A percentile compares a stretch with the other conserved stretches of the same genome.
Evolutionary conservation across 2,329 filamentous ascomycete species (phyloP).

Genomic region (Alternaria ventricosa): DNA sequence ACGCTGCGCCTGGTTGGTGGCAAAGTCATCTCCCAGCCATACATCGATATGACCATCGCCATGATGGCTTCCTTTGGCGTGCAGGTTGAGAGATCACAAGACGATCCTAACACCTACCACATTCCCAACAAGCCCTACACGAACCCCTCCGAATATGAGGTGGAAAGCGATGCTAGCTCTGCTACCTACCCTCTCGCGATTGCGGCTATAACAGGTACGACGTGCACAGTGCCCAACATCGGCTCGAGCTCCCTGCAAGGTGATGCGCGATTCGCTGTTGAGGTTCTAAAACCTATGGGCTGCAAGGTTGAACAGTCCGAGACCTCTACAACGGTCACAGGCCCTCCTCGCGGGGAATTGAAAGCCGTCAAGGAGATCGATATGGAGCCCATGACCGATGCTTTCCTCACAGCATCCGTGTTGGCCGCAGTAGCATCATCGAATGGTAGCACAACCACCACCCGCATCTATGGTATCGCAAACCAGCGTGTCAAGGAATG

Average conservation of each 20-base stretch:
- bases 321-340: conserved; percentile 89
- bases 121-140: conserved; percentile 84
- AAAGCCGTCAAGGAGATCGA: conserved; percentile 82
- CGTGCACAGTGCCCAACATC: conserved; percentile 95
- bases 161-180: conserved; percentile 97
- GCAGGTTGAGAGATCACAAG: conserved; percentile 74
- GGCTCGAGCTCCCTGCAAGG: conserved; percentile 91
- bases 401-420: conserved; percentile 93
- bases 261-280: conserved; percentile 90
- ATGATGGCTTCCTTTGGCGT: conserved; percentile 98
- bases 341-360: conserved; percentile 76
- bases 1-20: conserved; percentile 91
- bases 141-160: conserved; percentile 84
- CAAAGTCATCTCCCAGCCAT: conserved; percentile 94
- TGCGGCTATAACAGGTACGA: conserved; percentile 93
- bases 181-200: conserved; percentile 95
- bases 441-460: conserved; percentile 66
- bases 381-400: conserved; percentile 99
- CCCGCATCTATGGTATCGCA: conserved; percentile 89
- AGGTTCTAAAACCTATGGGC: conserved; percentile 91
- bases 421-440: conserved; percentile 87
- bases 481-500: conserved; percentile 99
- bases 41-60: conserved; percentile 97
- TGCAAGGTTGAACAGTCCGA: conserved; percentile 86
- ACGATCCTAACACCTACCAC: conserved; percentile 88